A percentile compares a stretch with the other conserved stretches of the same genome.
Evolutionary conservation across 495 filamentous ascomycete species (phyloP).

Genomic region (Durotheca rogersii): DNA sequence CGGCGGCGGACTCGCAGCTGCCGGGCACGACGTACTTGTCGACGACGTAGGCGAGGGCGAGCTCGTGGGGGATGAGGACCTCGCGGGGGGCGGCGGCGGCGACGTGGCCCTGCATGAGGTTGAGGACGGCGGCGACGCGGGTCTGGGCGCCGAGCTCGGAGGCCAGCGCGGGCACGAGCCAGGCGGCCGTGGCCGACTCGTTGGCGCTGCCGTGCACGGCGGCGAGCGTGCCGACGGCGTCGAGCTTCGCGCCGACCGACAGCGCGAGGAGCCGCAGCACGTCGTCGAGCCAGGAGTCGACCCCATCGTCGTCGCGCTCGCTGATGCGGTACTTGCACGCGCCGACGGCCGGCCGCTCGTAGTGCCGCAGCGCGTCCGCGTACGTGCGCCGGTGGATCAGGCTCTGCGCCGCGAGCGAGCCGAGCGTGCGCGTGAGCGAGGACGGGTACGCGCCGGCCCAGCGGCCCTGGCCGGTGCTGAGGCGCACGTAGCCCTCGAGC

Average conservation of each 20-base stretch:
- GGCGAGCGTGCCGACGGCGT: constrained; percentile 52
- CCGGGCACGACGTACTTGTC: constrained; percentile 28
- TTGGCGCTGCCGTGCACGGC: too few relatives aligned
- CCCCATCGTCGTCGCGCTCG: constrained; percentile 3
- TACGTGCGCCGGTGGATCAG: constrained; percentile 39
- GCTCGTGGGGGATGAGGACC: constrained; percentile 32
- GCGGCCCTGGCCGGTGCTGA: constrained; percentile 25
- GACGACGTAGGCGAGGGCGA: constrained; percentile 38
- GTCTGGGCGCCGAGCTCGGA: constrained; percentile 40
- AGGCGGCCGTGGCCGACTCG: too few relatives aligned
- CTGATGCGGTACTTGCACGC: constrained; percentile 34
- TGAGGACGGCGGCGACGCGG: constrained; percentile 42
- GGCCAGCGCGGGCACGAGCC: constrained; percentile 37
- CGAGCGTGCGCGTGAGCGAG: constrained; percentile 37
- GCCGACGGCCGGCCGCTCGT: constrained; percentile 25
- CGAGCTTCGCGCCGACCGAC: constrained; percentile 57
- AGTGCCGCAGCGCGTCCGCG: constrained; percentile 41
- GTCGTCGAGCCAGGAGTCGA: constrained; percentile 36
- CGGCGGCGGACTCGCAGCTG: too few relatives aligned
- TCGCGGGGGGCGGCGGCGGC: constrained; percentile 41
- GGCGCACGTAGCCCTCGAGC: constrained; percentile 32
- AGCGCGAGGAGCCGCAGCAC: constrained; percentile 46
- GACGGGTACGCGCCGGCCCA: constrained; percentile 42
- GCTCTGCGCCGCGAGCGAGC: constrained; percentile 39
- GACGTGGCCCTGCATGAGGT: constrained; percentile 45